Evolutionary conservation across 2,329 filamentous ascomycete species (phyloP).

Genomic region (Talaromyces sp.): DNA sequence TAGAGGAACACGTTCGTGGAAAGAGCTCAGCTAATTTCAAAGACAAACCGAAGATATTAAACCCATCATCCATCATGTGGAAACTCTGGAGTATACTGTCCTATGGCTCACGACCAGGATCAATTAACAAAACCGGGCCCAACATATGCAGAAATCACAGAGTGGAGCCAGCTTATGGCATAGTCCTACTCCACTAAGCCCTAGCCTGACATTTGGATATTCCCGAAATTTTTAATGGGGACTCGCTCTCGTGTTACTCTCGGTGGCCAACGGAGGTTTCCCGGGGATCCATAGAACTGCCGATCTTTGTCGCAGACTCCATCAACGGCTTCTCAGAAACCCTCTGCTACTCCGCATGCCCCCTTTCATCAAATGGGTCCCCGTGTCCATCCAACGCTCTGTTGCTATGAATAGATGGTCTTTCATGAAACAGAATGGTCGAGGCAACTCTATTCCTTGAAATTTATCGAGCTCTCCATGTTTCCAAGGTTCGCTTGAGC

Average conservation of each 20-base stretch:
- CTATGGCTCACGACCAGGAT: not conserved
- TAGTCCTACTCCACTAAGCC: not conserved
- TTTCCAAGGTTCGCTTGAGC: not conserved
- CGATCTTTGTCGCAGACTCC: constrained; percentile 1
- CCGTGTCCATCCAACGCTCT: not conserved
- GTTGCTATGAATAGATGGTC: not conserved
- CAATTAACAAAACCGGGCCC: not conserved
- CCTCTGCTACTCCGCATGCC: not conserved
- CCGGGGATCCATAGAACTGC: not conserved
- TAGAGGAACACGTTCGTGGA: constrained; percentile 1
- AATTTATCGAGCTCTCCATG: too few relatives aligned
- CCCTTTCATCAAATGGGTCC: not conserved
- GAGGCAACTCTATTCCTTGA: not conserved
- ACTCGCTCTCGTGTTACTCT: not conserved
- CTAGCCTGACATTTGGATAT: not conserved
- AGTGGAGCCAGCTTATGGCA: not conserved
- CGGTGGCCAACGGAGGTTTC: not conserved
- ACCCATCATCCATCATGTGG: not conserved
- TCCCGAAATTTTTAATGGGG: not conserved
- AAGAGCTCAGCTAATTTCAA: not conserved
- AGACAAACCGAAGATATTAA: not conserved
- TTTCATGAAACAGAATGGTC: not conserved
- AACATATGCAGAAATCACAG: too few relatives aligned
- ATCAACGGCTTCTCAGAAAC: not conserved
- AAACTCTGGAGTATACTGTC: not conserved